phyloP scores from a whole-genome alignment of 78 protist species.

The Dictyostelium capitatum region DNA sequence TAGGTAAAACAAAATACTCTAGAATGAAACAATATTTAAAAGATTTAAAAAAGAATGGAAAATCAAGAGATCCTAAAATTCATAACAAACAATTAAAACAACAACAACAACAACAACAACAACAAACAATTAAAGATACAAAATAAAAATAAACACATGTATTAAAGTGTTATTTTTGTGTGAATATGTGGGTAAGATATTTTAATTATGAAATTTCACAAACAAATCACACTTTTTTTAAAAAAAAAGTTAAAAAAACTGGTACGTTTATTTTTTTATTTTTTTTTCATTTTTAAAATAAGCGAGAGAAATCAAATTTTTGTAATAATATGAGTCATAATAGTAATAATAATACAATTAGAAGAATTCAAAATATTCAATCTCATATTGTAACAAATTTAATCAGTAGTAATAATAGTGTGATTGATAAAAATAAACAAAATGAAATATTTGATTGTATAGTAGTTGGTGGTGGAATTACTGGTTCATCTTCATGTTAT shows the following conservation, averaged over 20 bases:
- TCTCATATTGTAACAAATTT: slow-evolving; percentile 8
- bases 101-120: slow-evolving; percentile 3
- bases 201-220: too few relatives aligned
- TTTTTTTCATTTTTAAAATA: too few relatives aligned
- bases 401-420: not conserved
- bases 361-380: slow-evolving; percentile 29
- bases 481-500: slow-evolving; percentile 47
- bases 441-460: slow-evolving; percentile 19
- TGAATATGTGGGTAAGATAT: too few relatives aligned
- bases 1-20: slow-evolving; percentile 45
- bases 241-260: too few relatives aligned
- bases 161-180: too few relatives aligned
- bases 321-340: too few relatives aligned
- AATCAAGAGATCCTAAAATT: slow-evolving; percentile 60
- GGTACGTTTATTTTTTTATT: too few relatives aligned
- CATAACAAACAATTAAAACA: slow-evolving; percentile 7
- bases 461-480: slow-evolving; percentile 77
- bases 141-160: too few relatives aligned
- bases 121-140: too few relatives aligned
- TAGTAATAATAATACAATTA: not conserved
- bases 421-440: not conserved
- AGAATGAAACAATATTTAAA: slow-evolving; percentile 49
- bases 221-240: too few relatives aligned
- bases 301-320: too few relatives aligned
- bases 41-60: slow-evolving; percentile 4